Conservation (phyloP, 2,329 filamentous ascomycete species). For the Aspergillus sp. region DNA sequence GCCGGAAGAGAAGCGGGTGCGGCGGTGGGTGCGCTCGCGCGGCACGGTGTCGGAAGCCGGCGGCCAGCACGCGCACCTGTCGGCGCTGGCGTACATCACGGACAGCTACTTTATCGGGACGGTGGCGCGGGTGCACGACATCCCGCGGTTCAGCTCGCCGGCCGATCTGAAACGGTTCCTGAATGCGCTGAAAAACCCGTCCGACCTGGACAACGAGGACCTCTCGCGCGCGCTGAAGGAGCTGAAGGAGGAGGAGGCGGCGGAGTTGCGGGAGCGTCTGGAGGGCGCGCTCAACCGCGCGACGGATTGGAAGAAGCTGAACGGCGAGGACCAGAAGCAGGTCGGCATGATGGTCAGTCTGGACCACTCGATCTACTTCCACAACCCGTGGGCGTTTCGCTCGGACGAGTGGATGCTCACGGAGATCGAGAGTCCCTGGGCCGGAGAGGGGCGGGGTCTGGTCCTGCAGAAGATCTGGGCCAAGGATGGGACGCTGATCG, state of each 20-base stretch:
- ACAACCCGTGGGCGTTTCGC: conserved; percentile 47
- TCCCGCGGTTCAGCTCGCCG: conserved; percentile 69
- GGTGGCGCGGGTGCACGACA: conserved; percentile 72
- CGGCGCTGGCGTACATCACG: conserved; percentile 87
- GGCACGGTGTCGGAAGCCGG: conserved; percentile 72
- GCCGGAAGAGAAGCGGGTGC: conserved; percentile 66
- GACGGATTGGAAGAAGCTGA: conserved; percentile 17
- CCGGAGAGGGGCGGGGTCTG: conserved; percentile 50
- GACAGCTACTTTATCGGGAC: conserved; percentile 94
- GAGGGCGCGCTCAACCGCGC: conserved; percentile 34
- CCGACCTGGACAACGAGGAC: conserved; percentile 42
- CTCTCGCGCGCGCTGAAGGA: conserved; percentile 41
- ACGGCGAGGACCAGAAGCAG: conserved; percentile 28
- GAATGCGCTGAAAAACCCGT: conserved; percentile 42
- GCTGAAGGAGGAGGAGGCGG: conserved; percentile 42
- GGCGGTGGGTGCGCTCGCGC: conserved; percentile 50
- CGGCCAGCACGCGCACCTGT: conserved; percentile 77
- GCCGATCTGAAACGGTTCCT: conserved; percentile 41
- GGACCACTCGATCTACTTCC: conserved; percentile 54
- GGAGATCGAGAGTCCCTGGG: conserved; percentile 53
- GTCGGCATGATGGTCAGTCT: conserved; percentile 53
- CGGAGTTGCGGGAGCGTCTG: conserved; percentile 36
- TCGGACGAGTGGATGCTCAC: conserved; percentile 53
- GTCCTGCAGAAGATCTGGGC: conserved; percentile 51
- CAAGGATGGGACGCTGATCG: conserved; percentile 48